Base-by-base conservation (phyloP, 73 alveolate species). In the Paramecium sonneborni region DNA sequence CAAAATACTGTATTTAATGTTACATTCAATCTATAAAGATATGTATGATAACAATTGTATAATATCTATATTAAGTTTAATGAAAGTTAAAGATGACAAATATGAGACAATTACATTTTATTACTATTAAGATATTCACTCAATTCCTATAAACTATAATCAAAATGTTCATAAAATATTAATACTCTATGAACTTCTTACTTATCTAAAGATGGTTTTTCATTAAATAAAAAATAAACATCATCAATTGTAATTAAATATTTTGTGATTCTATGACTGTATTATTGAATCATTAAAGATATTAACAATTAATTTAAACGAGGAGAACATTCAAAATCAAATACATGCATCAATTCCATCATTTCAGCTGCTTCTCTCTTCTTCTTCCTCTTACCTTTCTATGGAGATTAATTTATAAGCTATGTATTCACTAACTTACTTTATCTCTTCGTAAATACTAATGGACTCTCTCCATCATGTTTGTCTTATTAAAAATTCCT, bases 241-340 rank as follows among this genome's bases (percentile, higher is more conserved):
- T 74, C 67, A 14, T 74, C 14, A 5, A 74, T 74, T 0, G 57
- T 30, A 7, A 74, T 43, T 4, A 35, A 38, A 37, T 43, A 74
- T 30, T 74, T 38, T 3, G 39, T 38, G 9, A 74, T 30, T 34
- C 34, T 43, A 30, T 35, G 56, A 34, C 24, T 38, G 21, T 38
- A 30, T 35, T 35, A 9, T 35, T 74, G 14, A 14, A 74, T 30
- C 55, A 74, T 28, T 11, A 74, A 18, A 35, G 39, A 9, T 15
- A 74, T 10, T 5, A 74, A 10, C 1, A 74, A 2, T 35, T 28
- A 18, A 21, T 32, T 32, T 4, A 74, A 35, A 21, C 56, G 32
- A 21, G 39, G 46, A 14, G 39, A 74, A 18, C 32, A 21, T 37
- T 74, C 87, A 18, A 74, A 74, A 74, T 74, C 87, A 74, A 74